phyloP scores from a whole-genome alignment of 176 grass and related monocot species.

The Secale cereale region DNA sequence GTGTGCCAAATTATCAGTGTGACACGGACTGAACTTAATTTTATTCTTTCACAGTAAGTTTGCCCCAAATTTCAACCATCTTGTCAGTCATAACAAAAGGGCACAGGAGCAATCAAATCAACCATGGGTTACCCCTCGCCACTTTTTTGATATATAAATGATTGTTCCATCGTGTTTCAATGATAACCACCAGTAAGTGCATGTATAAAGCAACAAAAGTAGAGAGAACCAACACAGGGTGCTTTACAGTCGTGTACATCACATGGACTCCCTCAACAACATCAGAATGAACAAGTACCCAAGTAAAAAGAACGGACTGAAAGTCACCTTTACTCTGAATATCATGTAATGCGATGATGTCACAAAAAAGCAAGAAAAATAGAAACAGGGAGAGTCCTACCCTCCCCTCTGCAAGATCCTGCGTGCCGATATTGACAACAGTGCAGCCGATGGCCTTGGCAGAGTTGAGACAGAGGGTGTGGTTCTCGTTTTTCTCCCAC shows the following conservation, averaged over 20 bases:
- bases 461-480: constrained; percentile 90
- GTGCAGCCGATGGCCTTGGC: constrained; percentile 97
- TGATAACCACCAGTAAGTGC: constrained; percentile 34
- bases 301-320: constrained; percentile 10
- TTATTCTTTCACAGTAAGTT: neutral
- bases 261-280: constrained; percentile 37
- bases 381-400: constrained; percentile 29
- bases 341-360: neutral
- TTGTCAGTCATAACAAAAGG: constrained; percentile 3
- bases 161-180: constrained; percentile 19
- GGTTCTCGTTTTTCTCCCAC: constrained; percentile 99
- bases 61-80: constrained; percentile 11
- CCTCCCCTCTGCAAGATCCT: constrained; percentile 91
- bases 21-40: neutral
- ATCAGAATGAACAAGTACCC: constrained; percentile 16
- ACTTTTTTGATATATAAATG: constrained; percentile 17
- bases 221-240: constrained; percentile 9
- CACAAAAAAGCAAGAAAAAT: constrained; percentile 11
- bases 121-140: constrained; percentile 22
- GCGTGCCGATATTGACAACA: constrained; percentile 91
- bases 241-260: constrained; percentile 20
- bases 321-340: constrained; percentile 27
- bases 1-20: neutral
- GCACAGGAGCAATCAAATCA: neutral
- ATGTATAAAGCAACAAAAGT: constrained; percentile 14